Evolutionary conservation across 495 filamentous ascomycete genomes (phyloP).

Genomic region (Apodospora peruviana): DNA sequence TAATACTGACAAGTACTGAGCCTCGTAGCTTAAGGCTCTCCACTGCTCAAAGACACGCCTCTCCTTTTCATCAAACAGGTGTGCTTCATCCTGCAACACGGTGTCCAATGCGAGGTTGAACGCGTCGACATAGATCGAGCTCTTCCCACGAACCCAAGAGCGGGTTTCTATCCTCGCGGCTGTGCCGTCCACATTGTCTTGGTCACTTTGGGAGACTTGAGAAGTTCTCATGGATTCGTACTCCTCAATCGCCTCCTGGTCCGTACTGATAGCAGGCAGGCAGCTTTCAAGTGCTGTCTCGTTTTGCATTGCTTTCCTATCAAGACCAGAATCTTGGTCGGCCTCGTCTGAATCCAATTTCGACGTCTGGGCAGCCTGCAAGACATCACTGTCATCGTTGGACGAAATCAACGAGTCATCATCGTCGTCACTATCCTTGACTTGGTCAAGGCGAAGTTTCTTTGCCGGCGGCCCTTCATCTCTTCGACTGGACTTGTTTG

Average conservation of each 20-base stretch:
- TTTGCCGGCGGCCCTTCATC: conserved; percentile 26
- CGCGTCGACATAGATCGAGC: conserved; percentile 94
- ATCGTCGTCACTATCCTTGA: conserved; percentile 16
- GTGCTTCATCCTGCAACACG: conserved; percentile 81
- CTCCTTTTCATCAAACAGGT: conserved; percentile 81
- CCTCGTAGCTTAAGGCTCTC: conserved; percentile 70
- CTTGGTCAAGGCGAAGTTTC: conserved; percentile 24
- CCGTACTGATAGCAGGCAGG: conserved; percentile 60
- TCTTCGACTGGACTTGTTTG: conserved; percentile 6
- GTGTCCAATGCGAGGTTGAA: conserved; percentile 92
- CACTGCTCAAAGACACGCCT: conserved; percentile 72
- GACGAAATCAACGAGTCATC: conserved; percentile 1
- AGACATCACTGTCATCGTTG: conserved; percentile 3
- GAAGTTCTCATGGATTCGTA: conserved; percentile 60
- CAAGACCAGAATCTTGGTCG: conserved; percentile 12
- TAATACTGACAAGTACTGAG: conserved; percentile 76
- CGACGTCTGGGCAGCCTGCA: too few relatives aligned
- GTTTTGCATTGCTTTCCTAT: conserved; percentile 16
- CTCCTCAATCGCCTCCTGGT: conserved; percentile 68
- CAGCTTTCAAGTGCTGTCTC: conserved; percentile 73
- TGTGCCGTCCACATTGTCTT: conserved; percentile 33
- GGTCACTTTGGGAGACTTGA: conserved; percentile 17
- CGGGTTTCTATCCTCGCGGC: conserved; percentile 30
- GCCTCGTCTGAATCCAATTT: too few relatives aligned
- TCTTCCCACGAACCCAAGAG: conserved; percentile 48